Base-by-base conservation (phyloP, 208 protist genomes). In the Crithidia fasciculata region DNA sequence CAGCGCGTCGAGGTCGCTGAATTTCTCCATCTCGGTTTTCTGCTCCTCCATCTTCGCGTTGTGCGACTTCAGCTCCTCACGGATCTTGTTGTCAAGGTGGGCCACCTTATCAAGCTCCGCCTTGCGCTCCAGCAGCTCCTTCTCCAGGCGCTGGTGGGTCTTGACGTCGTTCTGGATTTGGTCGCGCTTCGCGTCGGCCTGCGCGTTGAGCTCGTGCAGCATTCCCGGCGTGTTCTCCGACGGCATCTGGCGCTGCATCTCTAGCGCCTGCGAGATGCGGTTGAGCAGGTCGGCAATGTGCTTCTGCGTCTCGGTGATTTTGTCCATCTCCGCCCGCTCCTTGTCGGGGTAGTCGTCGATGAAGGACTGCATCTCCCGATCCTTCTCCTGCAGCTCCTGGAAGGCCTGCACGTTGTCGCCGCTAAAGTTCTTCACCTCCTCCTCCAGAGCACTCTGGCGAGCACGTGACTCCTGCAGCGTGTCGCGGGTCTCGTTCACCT, bases 71-170 rank as follows among this genome's bases (percentile, higher is more conserved):
- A 96, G 75, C 81, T 97, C 92, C 50, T 85, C 85, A 60, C 91
- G 93, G 67, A 97, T 96, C 75, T 97, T 97, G 36, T 74, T 84
- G 72, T 96, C 94, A 0, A 97, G 83, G 67, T 88, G 86, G 8
- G 83, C 83, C 28, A 97, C 88, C 76, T 96, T 97, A 53, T 96
- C 88, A 43, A 97, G 84, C 75, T 97, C 92, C 57, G 78, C 59
- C 74, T 95, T 96, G 37, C 92, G 86, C 49, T 95, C 87, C n/a
- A 96, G 78, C 19, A 97, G 76, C 68, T 97, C 92, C 80, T 94
- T 95, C 73, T 96, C 82, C 16, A 97, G 76, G 5, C 92, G 84
- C 76, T 97, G 78, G 59, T 96, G 89, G 10, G 94, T 97, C 64
- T 87, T 74, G 67, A 91, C 83, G 53, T 94, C 89, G 65, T 89